These are phyloP conservation scores for Priceomyces melissophilus DNA, from an alignment of 805 yeast genomes.

Conservation along the genomic window DNA sequence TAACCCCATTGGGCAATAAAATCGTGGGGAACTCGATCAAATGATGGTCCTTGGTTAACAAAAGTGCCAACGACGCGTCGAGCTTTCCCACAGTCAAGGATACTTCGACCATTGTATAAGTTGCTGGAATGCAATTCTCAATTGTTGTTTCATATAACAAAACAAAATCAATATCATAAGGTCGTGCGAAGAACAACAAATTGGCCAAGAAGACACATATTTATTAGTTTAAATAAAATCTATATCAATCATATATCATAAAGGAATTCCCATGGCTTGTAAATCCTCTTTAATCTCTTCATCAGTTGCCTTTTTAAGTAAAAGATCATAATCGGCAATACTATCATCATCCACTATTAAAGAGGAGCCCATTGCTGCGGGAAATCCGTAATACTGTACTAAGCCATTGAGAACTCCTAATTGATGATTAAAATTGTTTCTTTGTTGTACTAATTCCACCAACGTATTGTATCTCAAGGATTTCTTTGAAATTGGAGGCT, in stretches of 20 bases:
- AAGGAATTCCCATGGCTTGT: slow-evolving; percentile 53
- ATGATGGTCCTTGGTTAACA: slow-evolving; percentile 89
- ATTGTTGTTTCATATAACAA: background rate
- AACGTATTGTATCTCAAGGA: slow-evolving; percentile 33
- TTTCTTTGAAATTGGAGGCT: slow-evolving; percentile 27
- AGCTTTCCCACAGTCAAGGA: slow-evolving; percentile 92
- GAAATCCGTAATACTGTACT: slow-evolving; percentile 67
- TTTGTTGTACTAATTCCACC: slow-evolving; percentile 52
- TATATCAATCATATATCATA: slow-evolving; percentile 7
- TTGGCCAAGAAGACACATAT: background rate
- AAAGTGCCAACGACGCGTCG: slow-evolving; percentile 89
- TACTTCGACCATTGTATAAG: slow-evolving; percentile 78
- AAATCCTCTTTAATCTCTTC: slow-evolving; percentile 78
- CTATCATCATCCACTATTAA: slow-evolving; percentile 17
- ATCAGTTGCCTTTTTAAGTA: slow-evolving; percentile 56
- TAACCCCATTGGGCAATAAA: slow-evolving; percentile 81
- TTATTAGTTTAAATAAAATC: background rate
- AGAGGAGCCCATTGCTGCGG: slow-evolving; percentile 62
- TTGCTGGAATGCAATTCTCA: background rate
- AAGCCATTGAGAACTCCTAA: slow-evolving; percentile 69
- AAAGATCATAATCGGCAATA: slow-evolving; percentile 25
- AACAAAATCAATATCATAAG: background rate
- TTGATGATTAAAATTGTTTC: slow-evolving; percentile 66
- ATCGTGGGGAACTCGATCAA: slow-evolving; percentile 96
- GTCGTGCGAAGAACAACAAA: no score